Evolutionary conservation across 805 yeast species (phyloP), one percentile per base, ranked within the genome.

Genomic region (Saccharomycopsis vini): DNA sequence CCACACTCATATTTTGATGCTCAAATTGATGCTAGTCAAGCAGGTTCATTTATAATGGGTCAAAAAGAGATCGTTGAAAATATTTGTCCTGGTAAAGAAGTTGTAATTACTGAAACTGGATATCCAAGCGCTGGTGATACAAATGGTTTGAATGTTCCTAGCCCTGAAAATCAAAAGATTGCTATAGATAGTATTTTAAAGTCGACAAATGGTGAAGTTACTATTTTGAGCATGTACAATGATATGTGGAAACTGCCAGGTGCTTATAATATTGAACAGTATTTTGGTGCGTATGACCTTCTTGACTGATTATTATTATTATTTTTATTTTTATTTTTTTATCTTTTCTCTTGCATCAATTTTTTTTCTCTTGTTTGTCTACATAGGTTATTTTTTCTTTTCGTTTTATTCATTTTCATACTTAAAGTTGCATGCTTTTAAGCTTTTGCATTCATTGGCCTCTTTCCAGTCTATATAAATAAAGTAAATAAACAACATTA

Each of bases 191-290:
- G 75, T 15, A 79, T 89, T 42, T 62, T 88, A 43, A 66, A 73
- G 20, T 72, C 66, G 22, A 62, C 79, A 39, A 75, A 79, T 34
- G 67, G 74, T 29, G 76, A 79, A 38, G 75, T 76, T 40, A 81
- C 89, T 3, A 72, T 89, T 46, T 69, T 89, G 56, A 77, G 95
- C 18, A 78, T 88, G n/a, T 87, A 64, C 62, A 68, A 89, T 56
- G 97, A 89, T 61, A 69, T 63, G 62, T 89, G 97, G 97, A 89
- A 89, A 60, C 55, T 57, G 9, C 88, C 96, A 20, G 96, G 97
- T 46, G 68, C 71, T 2, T 81, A 85, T 60, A 83, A 81, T 50
- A 78, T 89, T 57, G 97, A 89, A 64, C 95, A 86, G 64, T 77
- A 76, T 42, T 89, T 89, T 55, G 97, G 97, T 56, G 67, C 76